These are phyloP conservation scores for Antarctomyces pellizariae DNA, from an alignment of 495 filamentous ascomycete genomes.

Conservation along the genomic window DNA sequence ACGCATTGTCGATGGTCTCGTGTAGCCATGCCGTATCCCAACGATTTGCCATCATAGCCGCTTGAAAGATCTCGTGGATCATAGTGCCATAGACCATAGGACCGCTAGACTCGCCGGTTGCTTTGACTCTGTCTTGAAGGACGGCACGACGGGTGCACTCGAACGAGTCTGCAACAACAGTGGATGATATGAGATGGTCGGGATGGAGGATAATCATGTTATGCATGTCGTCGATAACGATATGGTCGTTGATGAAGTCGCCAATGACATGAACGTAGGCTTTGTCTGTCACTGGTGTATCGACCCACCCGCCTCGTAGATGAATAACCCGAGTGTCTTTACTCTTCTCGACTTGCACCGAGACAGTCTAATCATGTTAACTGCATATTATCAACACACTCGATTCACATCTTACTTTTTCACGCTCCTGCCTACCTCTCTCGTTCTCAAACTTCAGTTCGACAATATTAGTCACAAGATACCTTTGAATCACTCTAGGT, in stretches of 20 bases:
- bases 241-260: slow-evolving; percentile 40
- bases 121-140: slow-evolving; percentile 82
- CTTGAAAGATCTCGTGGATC: slow-evolving; percentile 84
- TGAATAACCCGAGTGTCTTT: slow-evolving; percentile 40
- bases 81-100: slow-evolving; percentile 75
- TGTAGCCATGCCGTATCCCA: slow-evolving; percentile 51
- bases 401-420: slow-evolving; percentile 34
- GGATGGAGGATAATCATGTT: slow-evolving; percentile 87
- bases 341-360: slow-evolving; percentile 50
- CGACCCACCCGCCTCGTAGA: slow-evolving; percentile 65
- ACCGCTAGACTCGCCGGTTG: slow-evolving; percentile 48
- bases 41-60: slow-evolving; percentile 58
- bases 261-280: slow-evolving; percentile 72
- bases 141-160: slow-evolving; percentile 72
- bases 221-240: slow-evolving; percentile 46
- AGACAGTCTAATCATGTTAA: slow-evolving; percentile 32
- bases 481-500: slow-evolving; percentile 55
- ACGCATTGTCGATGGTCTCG: slow-evolving; percentile 35
- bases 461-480: slow-evolving; percentile 47
- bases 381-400: slow-evolving; percentile 2
- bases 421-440: slow-evolving; percentile 32
- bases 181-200: slow-evolving; percentile 85
- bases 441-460: slow-evolving; percentile 38
- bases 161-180: slow-evolving; percentile 82
- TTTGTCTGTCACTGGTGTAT: slow-evolving; percentile 46